Evolutionary conservation across 257 asterid genomes (phyloP).

Genomic region (Solanum commersonii): DNA sequence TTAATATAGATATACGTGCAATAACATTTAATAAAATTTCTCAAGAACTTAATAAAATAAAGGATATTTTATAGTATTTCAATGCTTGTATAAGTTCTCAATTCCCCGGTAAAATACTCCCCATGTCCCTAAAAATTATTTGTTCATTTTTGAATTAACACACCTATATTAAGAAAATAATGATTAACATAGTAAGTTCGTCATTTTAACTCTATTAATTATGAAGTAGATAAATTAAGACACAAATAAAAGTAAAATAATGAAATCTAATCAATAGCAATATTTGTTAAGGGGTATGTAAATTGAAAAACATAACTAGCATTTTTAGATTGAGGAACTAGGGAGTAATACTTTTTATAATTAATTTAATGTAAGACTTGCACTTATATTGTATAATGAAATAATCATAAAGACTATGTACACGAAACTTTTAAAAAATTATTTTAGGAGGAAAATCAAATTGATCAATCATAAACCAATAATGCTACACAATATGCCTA

Average conservation of each 20-base stretch:
- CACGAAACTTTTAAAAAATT: not conserved
- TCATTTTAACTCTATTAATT: too few species aligned
- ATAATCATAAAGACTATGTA: too few species aligned
- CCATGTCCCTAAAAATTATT: too few species aligned
- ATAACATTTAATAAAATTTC: too few species aligned
- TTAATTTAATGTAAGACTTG: not conserved
- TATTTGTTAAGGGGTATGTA: not conserved
- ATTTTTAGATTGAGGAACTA: not conserved
- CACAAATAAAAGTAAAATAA: too few species aligned
- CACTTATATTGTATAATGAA: not conserved
- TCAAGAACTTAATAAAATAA: too few species aligned
- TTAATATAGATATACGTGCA: not conserved
- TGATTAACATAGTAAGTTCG: too few species aligned
- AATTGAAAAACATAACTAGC: too few species aligned
- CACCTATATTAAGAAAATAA: too few species aligned
- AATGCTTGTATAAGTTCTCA: not conserved
- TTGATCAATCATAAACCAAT: not conserved
- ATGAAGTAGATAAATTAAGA: too few species aligned
- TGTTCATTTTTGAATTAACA: not conserved
- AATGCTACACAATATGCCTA: not conserved
- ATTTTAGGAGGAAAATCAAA: not conserved
- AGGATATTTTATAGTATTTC: not conserved
- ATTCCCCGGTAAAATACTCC: not conserved
- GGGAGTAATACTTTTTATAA: not conserved
- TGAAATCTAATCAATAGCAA: too few species aligned